phyloP scores from a whole-genome alignment of 768 basidiomycete species.

The Lactarius hatsudake region DNA sequence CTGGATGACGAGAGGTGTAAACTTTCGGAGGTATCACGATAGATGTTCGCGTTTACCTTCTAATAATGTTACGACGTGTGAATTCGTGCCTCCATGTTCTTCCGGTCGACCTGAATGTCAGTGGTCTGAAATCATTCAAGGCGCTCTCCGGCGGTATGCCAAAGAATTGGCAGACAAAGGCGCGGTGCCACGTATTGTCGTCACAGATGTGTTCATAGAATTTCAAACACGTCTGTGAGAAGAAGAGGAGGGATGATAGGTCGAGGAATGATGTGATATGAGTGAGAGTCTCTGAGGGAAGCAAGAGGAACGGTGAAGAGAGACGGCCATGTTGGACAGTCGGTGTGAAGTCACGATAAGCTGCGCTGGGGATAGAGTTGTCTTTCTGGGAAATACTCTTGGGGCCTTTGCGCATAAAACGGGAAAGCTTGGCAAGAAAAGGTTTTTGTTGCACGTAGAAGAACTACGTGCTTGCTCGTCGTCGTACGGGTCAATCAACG shows the following conservation, averaged over 20 bases:
- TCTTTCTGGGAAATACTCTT: conserved; percentile 42
- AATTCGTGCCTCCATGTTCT: conserved; percentile 71
- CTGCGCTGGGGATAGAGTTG: conserved; percentile 34
- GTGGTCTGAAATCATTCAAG: conserved; percentile 40
- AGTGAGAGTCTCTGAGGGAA: conserved; percentile 72
- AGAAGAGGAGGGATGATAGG: conserved; percentile 56
- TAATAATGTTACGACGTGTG: conserved; percentile 51
- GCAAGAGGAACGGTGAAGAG: conserved; percentile 30
- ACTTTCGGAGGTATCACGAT: neutral
- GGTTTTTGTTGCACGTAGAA: conserved; percentile 12
- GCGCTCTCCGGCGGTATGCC: conserved; percentile 64
- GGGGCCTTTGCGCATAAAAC: conserved; percentile 71
- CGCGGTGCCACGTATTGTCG: conserved; percentile 78
- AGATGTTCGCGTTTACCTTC: conserved; percentile 53
- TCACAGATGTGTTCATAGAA: conserved; percentile 67
- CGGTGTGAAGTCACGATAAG: conserved; percentile 30
- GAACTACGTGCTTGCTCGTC: conserved; percentile 15
- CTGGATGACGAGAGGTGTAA: conserved; percentile 37
- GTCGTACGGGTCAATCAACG: neutral
- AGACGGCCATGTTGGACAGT: conserved; percentile 37
- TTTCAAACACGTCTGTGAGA: conserved; percentile 50
- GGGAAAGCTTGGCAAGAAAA: conserved; percentile 11
- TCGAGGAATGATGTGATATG: conserved; percentile 73
- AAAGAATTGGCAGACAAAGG: conserved; percentile 66
- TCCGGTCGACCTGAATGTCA: conserved; percentile 56